These are phyloP conservation scores for Coffea humblotiana DNA, from an alignment of 305 asterid genomes.

Conservation along the genomic window DNA sequence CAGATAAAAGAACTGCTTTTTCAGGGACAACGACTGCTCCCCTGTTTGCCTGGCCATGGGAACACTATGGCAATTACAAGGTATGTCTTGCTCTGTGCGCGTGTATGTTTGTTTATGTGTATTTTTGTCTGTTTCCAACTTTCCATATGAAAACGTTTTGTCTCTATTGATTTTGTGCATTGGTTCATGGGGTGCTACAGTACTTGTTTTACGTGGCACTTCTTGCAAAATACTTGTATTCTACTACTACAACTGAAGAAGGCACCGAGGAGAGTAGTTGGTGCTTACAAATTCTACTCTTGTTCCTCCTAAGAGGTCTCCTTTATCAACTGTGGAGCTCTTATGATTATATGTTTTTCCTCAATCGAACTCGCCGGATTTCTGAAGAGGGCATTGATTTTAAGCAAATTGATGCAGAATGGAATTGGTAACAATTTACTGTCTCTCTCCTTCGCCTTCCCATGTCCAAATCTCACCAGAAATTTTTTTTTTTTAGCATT, in stretches of 20 bases:
- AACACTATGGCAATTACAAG: slow-evolving; percentile 62
- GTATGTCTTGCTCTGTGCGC: slow-evolving; percentile 25
- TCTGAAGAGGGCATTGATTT: slow-evolving; percentile 58
- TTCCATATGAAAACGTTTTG: neutral
- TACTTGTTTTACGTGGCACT: slow-evolving; percentile 70
- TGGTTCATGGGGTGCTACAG: slow-evolving; percentile 35
- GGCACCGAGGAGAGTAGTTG: slow-evolving; percentile 43
- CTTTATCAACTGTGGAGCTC: slow-evolving; percentile 71
- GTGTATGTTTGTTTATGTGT: neutral
- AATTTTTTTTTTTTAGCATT: neutral
- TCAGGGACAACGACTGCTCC: slow-evolving; percentile 43
- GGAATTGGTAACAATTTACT: slow-evolving; percentile 69
- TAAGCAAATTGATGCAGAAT: slow-evolving; percentile 72
- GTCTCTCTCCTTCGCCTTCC: neutral
- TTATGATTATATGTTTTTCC: slow-evolving; percentile 46
- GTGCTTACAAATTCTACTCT: slow-evolving; percentile 67
- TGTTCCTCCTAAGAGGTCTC: slow-evolving; percentile 49
- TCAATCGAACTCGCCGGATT: slow-evolving; percentile 51
- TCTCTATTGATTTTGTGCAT: slow-evolving; percentile 1
- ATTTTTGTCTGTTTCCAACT: neutral
- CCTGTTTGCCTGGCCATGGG: slow-evolving; percentile 92
- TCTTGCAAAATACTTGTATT: slow-evolving; percentile 52
- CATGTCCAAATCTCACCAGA: neutral
- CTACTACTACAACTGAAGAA: slow-evolving; percentile 31
- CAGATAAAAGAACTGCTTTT: slow-evolving; percentile 21